phyloP scores from a whole-genome alignment of 2,329 filamentous ascomycete species.

The Colletotrichum karsti region DNA sequence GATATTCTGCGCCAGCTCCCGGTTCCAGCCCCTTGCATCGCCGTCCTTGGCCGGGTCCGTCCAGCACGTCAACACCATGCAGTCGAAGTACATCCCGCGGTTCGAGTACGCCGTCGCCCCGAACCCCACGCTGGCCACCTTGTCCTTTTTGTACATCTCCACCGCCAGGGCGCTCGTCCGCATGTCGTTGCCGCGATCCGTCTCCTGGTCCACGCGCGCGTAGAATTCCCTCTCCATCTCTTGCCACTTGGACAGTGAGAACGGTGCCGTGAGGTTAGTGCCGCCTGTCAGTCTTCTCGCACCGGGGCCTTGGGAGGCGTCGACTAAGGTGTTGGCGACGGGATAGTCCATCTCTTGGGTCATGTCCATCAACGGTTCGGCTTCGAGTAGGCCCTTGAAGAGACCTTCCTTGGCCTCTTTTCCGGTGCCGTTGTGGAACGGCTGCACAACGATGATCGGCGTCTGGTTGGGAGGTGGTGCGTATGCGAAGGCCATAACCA shows the following conservation, averaged over 20 bases:
- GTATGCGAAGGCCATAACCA: slow-evolving; percentile 24
- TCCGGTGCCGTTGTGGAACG: slow-evolving; percentile 46
- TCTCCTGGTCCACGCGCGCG: slow-evolving; percentile 31
- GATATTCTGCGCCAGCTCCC: slow-evolving; percentile 38
- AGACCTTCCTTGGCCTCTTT: slow-evolving; percentile 41
- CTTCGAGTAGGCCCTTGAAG: slow-evolving; percentile 45
- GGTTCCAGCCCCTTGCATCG: slow-evolving; percentile 47
- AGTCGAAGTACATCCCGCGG: slow-evolving; percentile 53
- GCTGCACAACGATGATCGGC: slow-evolving; percentile 36
- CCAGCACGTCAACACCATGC: slow-evolving; percentile 50
- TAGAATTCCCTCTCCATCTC: slow-evolving; percentile 40
- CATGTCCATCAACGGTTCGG: slow-evolving; percentile 46
- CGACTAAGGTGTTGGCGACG: slow-evolving; percentile 46
- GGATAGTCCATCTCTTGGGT: slow-evolving; percentile 50
- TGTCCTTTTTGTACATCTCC: slow-evolving; percentile 51
- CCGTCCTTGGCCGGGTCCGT: slow-evolving; percentile 44
- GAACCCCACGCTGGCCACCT: slow-evolving; percentile 44
- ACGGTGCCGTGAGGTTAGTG: slow-evolving; percentile 51
- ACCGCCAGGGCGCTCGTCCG: slow-evolving; percentile 42
- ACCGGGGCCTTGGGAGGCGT: slow-evolving; percentile 45
- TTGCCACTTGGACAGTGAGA: slow-evolving; percentile 43
- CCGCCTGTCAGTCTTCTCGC: slow-evolving; percentile 50
- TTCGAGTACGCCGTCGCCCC: slow-evolving; percentile 53
- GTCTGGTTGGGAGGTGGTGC: slow-evolving; percentile 37
- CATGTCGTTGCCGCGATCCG: slow-evolving; percentile 34